These are phyloP conservation scores for Penicillium soppii DNA, from an alignment of 495 filamentous ascomycete genomes.

Conservation along the genomic window DNA sequence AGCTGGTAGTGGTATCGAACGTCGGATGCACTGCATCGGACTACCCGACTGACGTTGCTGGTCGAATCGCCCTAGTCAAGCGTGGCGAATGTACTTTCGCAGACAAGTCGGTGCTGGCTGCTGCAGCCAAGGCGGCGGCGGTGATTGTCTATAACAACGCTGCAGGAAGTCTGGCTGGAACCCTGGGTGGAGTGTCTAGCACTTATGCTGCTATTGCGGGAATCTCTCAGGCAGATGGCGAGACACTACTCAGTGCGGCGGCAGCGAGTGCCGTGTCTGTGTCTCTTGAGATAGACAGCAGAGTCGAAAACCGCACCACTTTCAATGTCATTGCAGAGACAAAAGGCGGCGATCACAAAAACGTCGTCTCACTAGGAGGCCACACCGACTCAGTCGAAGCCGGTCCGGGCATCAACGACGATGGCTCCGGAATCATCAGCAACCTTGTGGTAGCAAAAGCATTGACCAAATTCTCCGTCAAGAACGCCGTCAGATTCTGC, in stretches of 20 bases:
- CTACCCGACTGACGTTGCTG: constrained; percentile 53
- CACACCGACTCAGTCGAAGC: constrained; percentile 69
- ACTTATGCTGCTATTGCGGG: constrained; percentile 54
- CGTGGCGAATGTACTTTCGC: constrained; percentile 63
- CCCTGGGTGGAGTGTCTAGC: constrained; percentile 51
- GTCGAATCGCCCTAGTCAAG: constrained; percentile 60
- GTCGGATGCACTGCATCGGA: constrained; percentile 58
- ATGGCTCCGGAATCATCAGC: constrained; percentile 64
- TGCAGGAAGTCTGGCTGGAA: constrained; percentile 49
- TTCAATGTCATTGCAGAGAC: constrained; percentile 71
- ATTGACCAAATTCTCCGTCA: constrained; percentile 57
- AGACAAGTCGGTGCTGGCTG: constrained; percentile 58
- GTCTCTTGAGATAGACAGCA: constrained; percentile 32
- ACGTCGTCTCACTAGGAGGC: constrained; percentile 61
- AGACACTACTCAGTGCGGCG: constrained; percentile 42
- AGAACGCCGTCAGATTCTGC: constrained; percentile 66
- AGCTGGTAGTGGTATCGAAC: constrained; percentile 49
- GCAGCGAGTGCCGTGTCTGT: constrained; percentile 30
- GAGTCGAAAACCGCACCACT: constrained; percentile 48
- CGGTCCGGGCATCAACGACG: constrained; percentile 65
- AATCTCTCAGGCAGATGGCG: constrained; percentile 53
- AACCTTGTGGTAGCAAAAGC: constrained; percentile 62
- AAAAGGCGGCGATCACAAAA: constrained; percentile 62
- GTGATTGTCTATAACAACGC: constrained; percentile 68
- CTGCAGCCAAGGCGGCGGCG: constrained; percentile 57